A percentile compares a stretch with the other conserved stretches of the same genome.
Evolutionary conservation across 2,329 filamentous ascomycete genomes (phyloP).

Genomic region (Aspergillus eucalypticola): DNA sequence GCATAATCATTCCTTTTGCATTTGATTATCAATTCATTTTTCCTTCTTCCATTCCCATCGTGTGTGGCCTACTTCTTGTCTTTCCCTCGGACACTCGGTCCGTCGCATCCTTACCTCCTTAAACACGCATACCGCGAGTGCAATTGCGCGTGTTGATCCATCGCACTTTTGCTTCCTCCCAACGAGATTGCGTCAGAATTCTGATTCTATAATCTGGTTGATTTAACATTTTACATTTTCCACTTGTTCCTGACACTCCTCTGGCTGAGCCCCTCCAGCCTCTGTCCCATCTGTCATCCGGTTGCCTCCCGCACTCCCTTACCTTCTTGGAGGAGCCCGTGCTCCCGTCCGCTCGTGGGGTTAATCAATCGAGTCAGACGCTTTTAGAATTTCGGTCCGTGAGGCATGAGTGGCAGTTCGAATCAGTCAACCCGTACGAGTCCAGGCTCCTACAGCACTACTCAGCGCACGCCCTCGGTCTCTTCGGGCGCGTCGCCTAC

Average conservation of each 20-base stretch:
- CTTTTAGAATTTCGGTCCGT: slow-evolving; percentile 17
- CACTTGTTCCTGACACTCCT: not conserved
- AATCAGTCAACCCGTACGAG: slow-evolving; percentile 45
- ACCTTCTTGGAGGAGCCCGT: slow-evolving; percentile 18
- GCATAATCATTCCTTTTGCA: slow-evolving; percentile 14
- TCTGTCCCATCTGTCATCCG: slow-evolving; percentile 14
- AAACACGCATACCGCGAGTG: slow-evolving; percentile 7
- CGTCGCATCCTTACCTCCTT: slow-evolving; percentile 22
- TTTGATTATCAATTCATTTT: slow-evolving; percentile 9
- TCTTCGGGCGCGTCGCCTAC: slow-evolving; percentile 43
- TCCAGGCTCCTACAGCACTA: slow-evolving; percentile 42
- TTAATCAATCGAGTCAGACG: slow-evolving; percentile 15
- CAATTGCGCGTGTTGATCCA: slow-evolving; percentile 12
- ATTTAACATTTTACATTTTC: not conserved
- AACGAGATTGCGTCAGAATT: not conserved
- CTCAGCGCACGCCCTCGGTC: slow-evolving; percentile 42
- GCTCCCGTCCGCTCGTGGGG: slow-evolving; percentile 15
- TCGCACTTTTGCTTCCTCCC: slow-evolving; percentile 7
- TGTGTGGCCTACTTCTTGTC: slow-evolving; percentile 17
- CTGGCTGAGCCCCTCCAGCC: not conserved
- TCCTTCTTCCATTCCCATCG: not conserved
- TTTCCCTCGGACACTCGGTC: slow-evolving; percentile 21
- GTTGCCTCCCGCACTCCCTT: slow-evolving; percentile 18
- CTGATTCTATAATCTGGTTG: not conserved
- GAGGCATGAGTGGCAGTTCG: slow-evolving; percentile 46